Percentiles rank a stretch among this genome's conserved stretches.
Conservation (phyloP, 2,329 filamentous ascomycete genomes). For the Diaporthe vaccinii region DNA sequence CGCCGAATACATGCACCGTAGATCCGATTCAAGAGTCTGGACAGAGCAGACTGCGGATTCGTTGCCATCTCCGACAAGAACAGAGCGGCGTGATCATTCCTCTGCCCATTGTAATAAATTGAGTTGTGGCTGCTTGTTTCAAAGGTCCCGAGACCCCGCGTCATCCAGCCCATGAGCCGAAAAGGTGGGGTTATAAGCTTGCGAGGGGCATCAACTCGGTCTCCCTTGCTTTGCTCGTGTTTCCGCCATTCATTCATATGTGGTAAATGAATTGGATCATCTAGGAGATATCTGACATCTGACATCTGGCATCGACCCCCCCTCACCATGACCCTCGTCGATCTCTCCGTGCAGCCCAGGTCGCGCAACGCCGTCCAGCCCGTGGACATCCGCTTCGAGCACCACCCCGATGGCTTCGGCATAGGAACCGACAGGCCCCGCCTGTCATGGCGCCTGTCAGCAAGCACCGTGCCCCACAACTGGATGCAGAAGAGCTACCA, state of each 20-base stretch:
- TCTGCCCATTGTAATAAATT: neutral
- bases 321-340: constrained; percentile 27
- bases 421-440: constrained; percentile 34
- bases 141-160: constrained; percentile 26
- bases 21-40: neutral
- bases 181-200: constrained; percentile 31
- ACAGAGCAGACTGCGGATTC: neutral
- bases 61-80: neutral
- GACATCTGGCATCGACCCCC: neutral
- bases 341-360: constrained; percentile 13
- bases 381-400: constrained; percentile 37
- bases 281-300: neutral
- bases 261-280: neutral
- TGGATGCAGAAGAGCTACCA: constrained; percentile 39
- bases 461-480: neutral
- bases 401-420: constrained; percentile 39
- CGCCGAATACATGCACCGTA: neutral
- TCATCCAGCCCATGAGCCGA: constrained; percentile 6
- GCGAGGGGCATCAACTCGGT: neutral
- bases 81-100: neutral
- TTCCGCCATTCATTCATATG: neutral
- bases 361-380: constrained; percentile 1
- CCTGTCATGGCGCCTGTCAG: constrained; percentile 38
- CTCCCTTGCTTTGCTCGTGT: neutral
- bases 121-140: constrained; percentile 29